Conservation (phyloP, 1,284 basidiomycete genomes). For the Inonotus hispidus region DNA sequence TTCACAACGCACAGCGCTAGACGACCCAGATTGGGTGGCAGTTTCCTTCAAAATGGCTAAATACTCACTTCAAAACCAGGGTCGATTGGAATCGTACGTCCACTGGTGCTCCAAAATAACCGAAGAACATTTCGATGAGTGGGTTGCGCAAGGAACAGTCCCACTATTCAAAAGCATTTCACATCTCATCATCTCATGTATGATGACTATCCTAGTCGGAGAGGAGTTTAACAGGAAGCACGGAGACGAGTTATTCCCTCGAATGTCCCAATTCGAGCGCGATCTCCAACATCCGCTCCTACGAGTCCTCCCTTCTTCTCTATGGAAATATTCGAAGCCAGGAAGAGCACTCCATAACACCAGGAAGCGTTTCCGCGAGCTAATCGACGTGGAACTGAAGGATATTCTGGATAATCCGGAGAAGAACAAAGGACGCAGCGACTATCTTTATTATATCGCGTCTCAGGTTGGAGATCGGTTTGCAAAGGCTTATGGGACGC, state of each 20-base stretch:
- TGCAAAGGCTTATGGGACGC: constrained; percentile 1
- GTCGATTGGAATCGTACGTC: neutral
- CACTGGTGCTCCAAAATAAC: constrained; percentile 4
- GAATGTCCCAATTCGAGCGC: constrained; percentile 15
- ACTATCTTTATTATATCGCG: constrained; percentile 12
- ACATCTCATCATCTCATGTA: constrained; percentile 8
- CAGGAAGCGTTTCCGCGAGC: constrained; percentile 6
- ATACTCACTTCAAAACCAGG: constrained; percentile 3
- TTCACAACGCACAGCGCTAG: neutral
- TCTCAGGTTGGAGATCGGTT: constrained; percentile 4
- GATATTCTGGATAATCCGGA: constrained; percentile 13
- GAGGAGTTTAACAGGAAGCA: constrained; percentile 16
- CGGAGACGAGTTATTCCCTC: constrained; percentile 14
- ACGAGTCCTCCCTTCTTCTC: constrained; percentile 1
- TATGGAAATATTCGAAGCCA: constrained; percentile 6
- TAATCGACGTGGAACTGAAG: constrained; percentile 2
- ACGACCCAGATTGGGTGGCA: constrained; percentile 8
- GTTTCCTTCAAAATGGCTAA: constrained; percentile 10
- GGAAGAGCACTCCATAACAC: constrained; percentile 1
- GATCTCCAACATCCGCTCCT: constrained; percentile 14
- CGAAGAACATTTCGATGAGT: constrained; percentile 12
- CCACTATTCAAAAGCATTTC: constrained; percentile 17
- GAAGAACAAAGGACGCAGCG: constrained; percentile 10
- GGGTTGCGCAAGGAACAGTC: constrained; percentile 4
- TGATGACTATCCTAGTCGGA: constrained; percentile 9